A percentile compares a stretch with the other conserved stretches of the same genome.
Evolutionary conservation across 176 grass and related monocot genomes (phyloP).

Genomic region (Musa troglodytarum): DNA sequence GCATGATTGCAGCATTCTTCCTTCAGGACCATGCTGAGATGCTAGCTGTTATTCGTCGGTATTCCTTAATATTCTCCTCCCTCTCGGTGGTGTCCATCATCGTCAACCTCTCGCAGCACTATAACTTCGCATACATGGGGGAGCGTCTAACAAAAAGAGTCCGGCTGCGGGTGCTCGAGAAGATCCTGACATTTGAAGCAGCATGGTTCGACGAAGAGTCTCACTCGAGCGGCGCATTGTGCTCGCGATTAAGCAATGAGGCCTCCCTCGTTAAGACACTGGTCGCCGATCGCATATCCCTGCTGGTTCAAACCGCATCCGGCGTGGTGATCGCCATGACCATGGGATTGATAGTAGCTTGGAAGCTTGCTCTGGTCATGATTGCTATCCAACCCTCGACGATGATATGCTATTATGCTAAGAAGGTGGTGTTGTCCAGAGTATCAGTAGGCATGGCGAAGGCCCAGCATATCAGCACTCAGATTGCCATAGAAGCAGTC

Average conservation of each 20-base stretch:
- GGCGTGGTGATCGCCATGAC: slow-evolving; percentile 74
- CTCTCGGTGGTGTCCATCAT: slow-evolving; percentile 64
- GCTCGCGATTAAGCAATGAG: slow-evolving; percentile 75
- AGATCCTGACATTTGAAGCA: slow-evolving; percentile 83
- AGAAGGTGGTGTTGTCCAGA: slow-evolving; percentile 87
- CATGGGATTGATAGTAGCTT: slow-evolving; percentile 81
- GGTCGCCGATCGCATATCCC: slow-evolving; percentile 87
- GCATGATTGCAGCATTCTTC: slow-evolving; percentile 94
- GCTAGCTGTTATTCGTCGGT: slow-evolving; percentile 62
- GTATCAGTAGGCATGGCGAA: slow-evolving; percentile 80
- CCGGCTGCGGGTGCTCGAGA: slow-evolving; percentile 70
- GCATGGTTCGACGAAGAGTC: slow-evolving; percentile 96
- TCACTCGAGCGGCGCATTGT: slow-evolving; percentile 77
- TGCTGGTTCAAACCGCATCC: slow-evolving; percentile 82
- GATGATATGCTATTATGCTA: slow-evolving; percentile 81
- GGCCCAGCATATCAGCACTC: slow-evolving; percentile 85
- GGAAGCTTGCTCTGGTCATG: slow-evolving; percentile 99
- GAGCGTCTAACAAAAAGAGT: slow-evolving; percentile 89
- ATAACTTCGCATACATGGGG: slow-evolving; percentile 90
- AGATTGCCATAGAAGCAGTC: slow-evolving; percentile 94
- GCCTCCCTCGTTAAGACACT: slow-evolving; percentile 90
- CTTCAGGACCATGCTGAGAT: slow-evolving; percentile 66
- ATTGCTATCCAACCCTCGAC: slow-evolving; percentile 92
- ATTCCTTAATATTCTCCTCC: slow-evolving; percentile 75
- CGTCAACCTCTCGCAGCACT: slow-evolving; percentile 84